Evolutionary conservation across 768 basidiomycete genomes (phyloP).

Genomic region (Cubamyces sp.): DNA sequence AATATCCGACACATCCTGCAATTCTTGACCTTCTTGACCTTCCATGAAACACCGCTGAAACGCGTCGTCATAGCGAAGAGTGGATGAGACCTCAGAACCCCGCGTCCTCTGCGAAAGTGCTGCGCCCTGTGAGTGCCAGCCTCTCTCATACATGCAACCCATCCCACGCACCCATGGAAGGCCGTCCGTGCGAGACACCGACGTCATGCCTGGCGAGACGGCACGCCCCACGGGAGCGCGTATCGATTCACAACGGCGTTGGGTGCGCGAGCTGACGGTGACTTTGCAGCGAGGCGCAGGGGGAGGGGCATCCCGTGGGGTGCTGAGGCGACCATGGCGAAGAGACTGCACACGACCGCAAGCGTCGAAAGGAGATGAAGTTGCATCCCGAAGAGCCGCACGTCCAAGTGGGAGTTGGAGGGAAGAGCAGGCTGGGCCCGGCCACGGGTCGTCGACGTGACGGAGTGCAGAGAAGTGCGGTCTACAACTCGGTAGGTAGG

Average conservation of each 20-base stretch:
- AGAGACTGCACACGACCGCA: not conserved
- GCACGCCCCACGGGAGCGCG: slow-evolving; percentile 12
- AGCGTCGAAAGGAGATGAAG: not conserved
- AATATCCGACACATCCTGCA: no score
- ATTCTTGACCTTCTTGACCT: no score
- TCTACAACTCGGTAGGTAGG: not conserved
- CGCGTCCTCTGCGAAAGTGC: no score
- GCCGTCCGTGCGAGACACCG: not conserved
- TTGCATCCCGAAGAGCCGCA: not conserved
- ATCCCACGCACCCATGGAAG: not conserved
- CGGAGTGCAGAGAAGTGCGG: no score
- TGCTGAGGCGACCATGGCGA: not conserved
- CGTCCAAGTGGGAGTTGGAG: not conserved
- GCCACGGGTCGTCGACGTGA: no score
- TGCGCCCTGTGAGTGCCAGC: not conserved
- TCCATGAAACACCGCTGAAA: no score
- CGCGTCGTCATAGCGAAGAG: no score
- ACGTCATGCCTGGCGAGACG: not conserved
- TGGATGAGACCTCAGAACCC: no score
- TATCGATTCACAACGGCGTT: slow-evolving; percentile 2
- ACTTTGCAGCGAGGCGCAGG: slow-evolving; percentile 8
- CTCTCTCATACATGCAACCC: not conserved
- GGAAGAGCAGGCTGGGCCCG: not conserved
- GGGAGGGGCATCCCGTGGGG: slow-evolving; percentile 12
- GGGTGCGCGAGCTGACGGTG: slow-evolving; percentile 10